Conservation (phyloP, 108 stramenopile species). For the Cylindrotheca closterium region DNA sequence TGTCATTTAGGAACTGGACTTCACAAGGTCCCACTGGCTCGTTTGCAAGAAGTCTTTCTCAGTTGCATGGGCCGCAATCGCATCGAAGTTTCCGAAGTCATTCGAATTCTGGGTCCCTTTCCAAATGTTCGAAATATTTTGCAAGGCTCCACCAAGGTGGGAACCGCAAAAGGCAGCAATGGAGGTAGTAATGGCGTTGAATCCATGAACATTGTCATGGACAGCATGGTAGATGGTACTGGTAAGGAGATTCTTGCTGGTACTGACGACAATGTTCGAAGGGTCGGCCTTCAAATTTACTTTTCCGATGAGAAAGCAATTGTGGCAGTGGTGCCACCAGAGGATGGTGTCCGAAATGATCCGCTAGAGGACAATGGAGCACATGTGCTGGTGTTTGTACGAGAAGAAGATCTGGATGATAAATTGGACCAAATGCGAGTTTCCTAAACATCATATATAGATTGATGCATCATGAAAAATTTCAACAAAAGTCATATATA, state of each 20-base stretch:
- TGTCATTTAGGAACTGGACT: slow-evolving; percentile 81
- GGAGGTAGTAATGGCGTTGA: slow-evolving; percentile 1
- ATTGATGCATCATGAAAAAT: no score
- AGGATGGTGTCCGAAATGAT: slow-evolving; percentile 14
- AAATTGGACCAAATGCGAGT: slow-evolving; percentile 69
- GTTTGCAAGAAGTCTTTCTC: slow-evolving; percentile 81
- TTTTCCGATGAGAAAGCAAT: slow-evolving; percentile 65
- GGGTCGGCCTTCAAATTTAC: slow-evolving; percentile 59
- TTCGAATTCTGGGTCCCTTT: slow-evolving; percentile 86
- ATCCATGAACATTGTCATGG: slow-evolving; percentile 30
- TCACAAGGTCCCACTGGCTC: slow-evolving; percentile 86
- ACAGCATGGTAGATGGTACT: slow-evolving; percentile 82
- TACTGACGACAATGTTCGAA: slow-evolving; percentile 58
- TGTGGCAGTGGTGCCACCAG: slow-evolving; percentile 37
- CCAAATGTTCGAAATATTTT: slow-evolving; percentile 84
- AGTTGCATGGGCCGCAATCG: slow-evolving; percentile 42
- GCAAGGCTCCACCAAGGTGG: slow-evolving; percentile 46
- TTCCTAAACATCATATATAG: no score
- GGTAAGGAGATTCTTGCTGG: slow-evolving; percentile 82
- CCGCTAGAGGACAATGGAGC: slow-evolving; percentile 48
- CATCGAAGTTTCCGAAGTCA: slow-evolving; percentile 75
- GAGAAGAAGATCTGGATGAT: slow-evolving; percentile 70
- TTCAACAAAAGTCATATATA: no score
- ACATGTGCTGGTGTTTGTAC: slow-evolving; percentile 62
- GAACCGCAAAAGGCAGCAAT: background rate